These are phyloP conservation scores for Santalum album DNA, from an alignment of 164 flowering plant species.

Conservation along the genomic window DNA sequence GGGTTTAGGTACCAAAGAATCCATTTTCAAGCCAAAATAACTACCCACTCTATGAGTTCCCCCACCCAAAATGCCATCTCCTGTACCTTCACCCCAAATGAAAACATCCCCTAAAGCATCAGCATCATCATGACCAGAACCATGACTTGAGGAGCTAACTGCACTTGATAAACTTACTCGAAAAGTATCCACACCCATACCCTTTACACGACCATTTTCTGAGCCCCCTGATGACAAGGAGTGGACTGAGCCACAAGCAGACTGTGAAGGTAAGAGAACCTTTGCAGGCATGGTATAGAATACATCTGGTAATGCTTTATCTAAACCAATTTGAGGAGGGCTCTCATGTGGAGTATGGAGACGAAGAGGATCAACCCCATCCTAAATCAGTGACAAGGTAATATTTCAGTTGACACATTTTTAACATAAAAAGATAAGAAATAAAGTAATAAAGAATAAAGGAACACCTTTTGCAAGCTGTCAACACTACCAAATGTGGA, in stretches of 20 bases:
- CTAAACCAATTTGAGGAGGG: slow-evolving; percentile 3
- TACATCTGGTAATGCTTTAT: slow-evolving; percentile 1
- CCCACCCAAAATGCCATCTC: slow-evolving; percentile 5
- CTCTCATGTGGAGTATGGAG: slow-evolving; percentile 3
- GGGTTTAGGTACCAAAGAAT: slow-evolving; percentile 1
- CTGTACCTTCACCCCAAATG: slow-evolving; percentile 7
- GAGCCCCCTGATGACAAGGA: slow-evolving; percentile 6
- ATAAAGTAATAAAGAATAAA: neutral
- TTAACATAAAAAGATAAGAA: neutral
- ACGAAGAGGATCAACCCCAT: neutral
- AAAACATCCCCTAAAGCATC: slow-evolving; percentile 8
- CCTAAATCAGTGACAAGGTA: neutral
- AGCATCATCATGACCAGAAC: slow-evolving; percentile 8
- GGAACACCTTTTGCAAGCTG: neutral
- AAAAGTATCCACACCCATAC: slow-evolving; percentile 5
- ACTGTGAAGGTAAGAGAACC: slow-evolving; percentile 2
- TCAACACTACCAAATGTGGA: slow-evolving; percentile 5
- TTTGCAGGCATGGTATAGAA: slow-evolving; percentile 1
- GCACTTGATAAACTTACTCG: slow-evolving; percentile 7
- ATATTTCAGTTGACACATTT: neutral
- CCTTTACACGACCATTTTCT: slow-evolving; percentile 3
- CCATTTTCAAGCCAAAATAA: neutral
- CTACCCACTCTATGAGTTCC: slow-evolving; percentile 1
- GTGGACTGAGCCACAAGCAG: slow-evolving; percentile 5
- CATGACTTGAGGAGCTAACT: slow-evolving; percentile 7